phyloP scores from a whole-genome alignment of 495 filamentous ascomycete genomes.

The Penicillium cosmopolitanum region DNA sequence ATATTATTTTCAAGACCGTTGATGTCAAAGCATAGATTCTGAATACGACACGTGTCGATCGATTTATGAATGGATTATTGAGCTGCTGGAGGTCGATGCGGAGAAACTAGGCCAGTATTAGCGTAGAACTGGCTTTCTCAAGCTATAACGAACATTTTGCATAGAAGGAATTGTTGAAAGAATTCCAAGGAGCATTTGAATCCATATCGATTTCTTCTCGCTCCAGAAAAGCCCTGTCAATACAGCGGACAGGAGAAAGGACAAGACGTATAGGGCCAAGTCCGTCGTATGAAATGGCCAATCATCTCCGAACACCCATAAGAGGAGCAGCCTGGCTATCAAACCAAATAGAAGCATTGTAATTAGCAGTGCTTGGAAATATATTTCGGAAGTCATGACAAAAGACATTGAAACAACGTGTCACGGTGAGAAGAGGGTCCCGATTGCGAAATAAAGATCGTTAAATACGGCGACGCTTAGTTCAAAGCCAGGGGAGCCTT shows the following conservation, averaged over 20 bases:
- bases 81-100: no score
- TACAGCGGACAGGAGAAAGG: not conserved
- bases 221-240: not conserved
- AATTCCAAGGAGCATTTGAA: not conserved
- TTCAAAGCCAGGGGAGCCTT: no score
- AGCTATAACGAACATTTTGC: no score
- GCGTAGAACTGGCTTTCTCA: no score
- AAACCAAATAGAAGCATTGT: not conserved
- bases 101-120: no score
- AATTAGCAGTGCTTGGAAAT: not conserved
- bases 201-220: not conserved
- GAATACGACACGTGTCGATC: no score
- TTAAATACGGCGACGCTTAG: no score
- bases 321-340: not conserved
- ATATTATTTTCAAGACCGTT: no score
- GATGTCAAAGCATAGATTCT: no score
- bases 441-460: not conserved
- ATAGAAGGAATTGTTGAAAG: no score
- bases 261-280: not conserved
- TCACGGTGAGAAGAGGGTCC: not conserved
- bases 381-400: not conserved
- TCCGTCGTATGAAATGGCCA: not conserved
- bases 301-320: not conserved
- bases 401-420: not conserved
- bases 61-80: no score